Evolutionary conservation across 345 rosid genomes (phyloP).

Genomic region (Physaria fendleri): DNA sequence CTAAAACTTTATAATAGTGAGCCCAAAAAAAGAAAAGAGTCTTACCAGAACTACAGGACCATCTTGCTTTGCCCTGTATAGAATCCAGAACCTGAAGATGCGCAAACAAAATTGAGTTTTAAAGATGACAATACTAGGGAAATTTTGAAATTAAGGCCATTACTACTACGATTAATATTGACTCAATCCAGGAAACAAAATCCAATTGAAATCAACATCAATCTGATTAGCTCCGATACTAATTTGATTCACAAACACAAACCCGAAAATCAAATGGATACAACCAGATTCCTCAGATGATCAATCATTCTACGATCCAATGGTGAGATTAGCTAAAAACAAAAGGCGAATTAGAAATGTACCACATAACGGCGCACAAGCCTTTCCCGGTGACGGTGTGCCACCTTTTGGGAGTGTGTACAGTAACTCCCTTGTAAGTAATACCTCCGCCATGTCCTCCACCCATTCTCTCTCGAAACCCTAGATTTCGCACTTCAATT

Average conservation of each 20-base stretch:
- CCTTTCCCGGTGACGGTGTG: slow-evolving; percentile 84
- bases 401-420: slow-evolving; percentile 84
- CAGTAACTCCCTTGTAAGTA: slow-evolving; percentile 62
- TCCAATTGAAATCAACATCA: not conserved
- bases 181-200: not conserved
- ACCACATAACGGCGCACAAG: slow-evolving; percentile 90
- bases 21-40: not conserved
- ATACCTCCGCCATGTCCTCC: slow-evolving; percentile 66
- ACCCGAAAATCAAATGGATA: not conserved
- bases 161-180: not conserved
- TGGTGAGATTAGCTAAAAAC: slow-evolving; percentile 4
- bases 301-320: not conserved
- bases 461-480: slow-evolving; percentile 47
- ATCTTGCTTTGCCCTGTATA: slow-evolving; percentile 93
- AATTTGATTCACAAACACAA: not conserved
- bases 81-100: slow-evolving; percentile 86
- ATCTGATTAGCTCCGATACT: not conserved
- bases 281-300: not conserved
- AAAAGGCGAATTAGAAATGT: not conserved
- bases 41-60: slow-evolving; percentile 93
- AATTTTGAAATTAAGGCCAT: not conserved
- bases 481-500: slow-evolving; percentile 20
- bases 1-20: not conserved
- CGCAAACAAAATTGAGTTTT: not conserved
- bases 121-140: not conserved